Conservation (phyloP, 2,329 filamentous ascomycete species). For the Raffaelea albimanens region DNA sequence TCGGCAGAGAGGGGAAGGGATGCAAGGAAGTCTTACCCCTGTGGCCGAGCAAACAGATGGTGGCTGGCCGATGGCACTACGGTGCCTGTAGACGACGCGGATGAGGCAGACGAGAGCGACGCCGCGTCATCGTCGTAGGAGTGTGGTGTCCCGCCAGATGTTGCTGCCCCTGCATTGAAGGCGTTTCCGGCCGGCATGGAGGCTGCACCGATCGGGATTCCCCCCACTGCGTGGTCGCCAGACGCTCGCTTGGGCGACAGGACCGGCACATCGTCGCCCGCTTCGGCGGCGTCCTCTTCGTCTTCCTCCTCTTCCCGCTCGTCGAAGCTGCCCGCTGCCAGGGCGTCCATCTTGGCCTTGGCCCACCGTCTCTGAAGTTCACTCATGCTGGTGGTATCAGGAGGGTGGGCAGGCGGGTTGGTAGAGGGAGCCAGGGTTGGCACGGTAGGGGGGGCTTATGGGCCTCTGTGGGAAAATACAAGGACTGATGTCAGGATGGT, state of each 20-base stretch:
- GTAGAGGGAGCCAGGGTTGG: slow-evolving; percentile 1
- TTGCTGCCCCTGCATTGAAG: too few species aligned
- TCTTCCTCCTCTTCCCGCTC: slow-evolving; percentile 45
- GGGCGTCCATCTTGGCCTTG: slow-evolving; percentile 17
- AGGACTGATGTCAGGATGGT: too few species aligned
- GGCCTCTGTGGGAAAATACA: too few species aligned
- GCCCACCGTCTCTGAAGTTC: slow-evolving; percentile 23
- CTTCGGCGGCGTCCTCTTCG: slow-evolving; percentile 22
- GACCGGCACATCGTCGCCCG: slow-evolving; percentile 17
- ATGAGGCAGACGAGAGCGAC: slow-evolving; percentile 57
- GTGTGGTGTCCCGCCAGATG: too few species aligned
- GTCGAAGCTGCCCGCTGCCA: slow-evolving; percentile 24
- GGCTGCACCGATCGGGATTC: too few species aligned
- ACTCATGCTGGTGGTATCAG: slow-evolving; percentile 18
- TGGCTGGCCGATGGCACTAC: slow-evolving; percentile 69
- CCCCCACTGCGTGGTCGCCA: slow-evolving; percentile 20
- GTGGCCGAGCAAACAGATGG: slow-evolving; percentile 62
- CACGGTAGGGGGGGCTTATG: not conserved
- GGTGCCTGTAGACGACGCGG: slow-evolving; percentile 89
- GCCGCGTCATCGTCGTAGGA: slow-evolving; percentile 57
- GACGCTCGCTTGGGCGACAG: slow-evolving; percentile 25
- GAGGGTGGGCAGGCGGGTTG: not conserved
- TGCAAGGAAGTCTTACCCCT: slow-evolving; percentile 46
- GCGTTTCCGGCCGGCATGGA: too few species aligned
- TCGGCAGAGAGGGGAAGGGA: not conserved